Evolutionary conservation across 805 yeast species (phyloP), one percentile per base, ranked within the genome.

Genomic region (Ogataea chonburiensis): DNA sequence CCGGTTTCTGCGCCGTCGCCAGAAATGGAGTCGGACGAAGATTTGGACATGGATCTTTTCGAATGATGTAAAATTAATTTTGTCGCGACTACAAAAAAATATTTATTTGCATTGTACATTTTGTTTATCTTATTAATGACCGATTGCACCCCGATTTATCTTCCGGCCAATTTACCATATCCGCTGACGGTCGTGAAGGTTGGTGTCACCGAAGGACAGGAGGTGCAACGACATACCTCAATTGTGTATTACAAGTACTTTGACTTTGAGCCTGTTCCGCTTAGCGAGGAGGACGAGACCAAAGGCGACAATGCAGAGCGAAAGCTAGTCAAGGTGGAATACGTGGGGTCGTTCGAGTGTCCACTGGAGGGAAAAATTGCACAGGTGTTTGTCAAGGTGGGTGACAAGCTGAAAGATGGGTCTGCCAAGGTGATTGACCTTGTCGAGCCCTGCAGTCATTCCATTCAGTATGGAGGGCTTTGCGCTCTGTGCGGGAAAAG

Each of bases 401-500:
- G 84, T 25, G 87, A 85, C 49, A 79, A 75, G 45, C 66, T 91
- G 12, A 67, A 68, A 22, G 75, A 74, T 37, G 38, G 56, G 17
- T 65, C 64, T 3, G 51, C 56, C 6, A 65, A 65, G 3, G 64
- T 91, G 10, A 70, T 79, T 18, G 64, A 67, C 25, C 69, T 91
- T 11, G 61, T 66, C 27, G 97, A 94, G 55, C 87, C 94, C 0
- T 93, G 98, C 54, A 71, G 86, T 9, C 98, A 93, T 61, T 77
- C 91, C 1, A 88, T 93, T 17, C 97, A 93, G 49, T 93, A 82
- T 55, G 96, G 95, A 10, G 98, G 98, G 0, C 69, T 91, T 27
- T 91, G 98, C 65, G 97, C 96, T 0, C 61, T 86, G 14, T 91
- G 98, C 59, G 98, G 98, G 5, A 77, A 77, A 40, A 75, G 85